Base-by-base conservation (phyloP, 495 filamentous ascomycete genomes). In the Daldinia vernicosa region DNA sequence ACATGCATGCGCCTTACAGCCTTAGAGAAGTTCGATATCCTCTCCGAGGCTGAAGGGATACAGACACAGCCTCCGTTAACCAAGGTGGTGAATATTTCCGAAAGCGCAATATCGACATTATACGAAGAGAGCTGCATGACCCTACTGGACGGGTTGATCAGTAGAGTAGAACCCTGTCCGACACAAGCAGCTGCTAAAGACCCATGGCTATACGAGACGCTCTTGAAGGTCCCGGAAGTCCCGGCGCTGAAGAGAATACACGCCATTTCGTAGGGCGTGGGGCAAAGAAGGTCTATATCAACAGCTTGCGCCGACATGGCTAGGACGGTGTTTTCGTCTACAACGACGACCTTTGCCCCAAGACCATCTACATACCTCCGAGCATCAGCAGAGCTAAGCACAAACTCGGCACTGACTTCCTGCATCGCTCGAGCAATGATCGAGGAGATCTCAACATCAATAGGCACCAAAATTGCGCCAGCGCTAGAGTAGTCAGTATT, bases 51-150 rank as follows among this genome's bases (percentile, higher is more conserved):
- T 4, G 82, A 83, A 3, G 84, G 84, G 24, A 87, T 72, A 60
- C 84, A 87, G 27, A 87, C 77, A 60, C 82, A 84, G 19, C 80
- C 84, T 6, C 85, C 85, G 22, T 78, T 70, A 7, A 88, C 87
- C 1, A 94, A 78, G 0, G 89, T 89, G 5, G 88, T 87, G 58
- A 91, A 85, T 4, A 91, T 87, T 61, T 93, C 91, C 4, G 86
- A 74, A 19, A 92, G 81, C 47, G 88, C 87, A 30, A 88, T 85
- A 65, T 94, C 91, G 40, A 91, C 91, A 1, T 88, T 88, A 72
- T 88, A 91, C 51, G 88, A 88, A 1, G 90, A 89, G 60, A 91
- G 87, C 65, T 93, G 90, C 68, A 93, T 82, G 7, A 89, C 84
- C 4, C 88, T 79, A 15, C 86, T 87, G 0, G 77, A 72, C 0